Percentiles rank a stretch among this genome's conserved stretches.
Evolutionary conservation across 768 basidiomycete genomes (phyloP).

Genomic region (Lactarius trivialis): DNA sequence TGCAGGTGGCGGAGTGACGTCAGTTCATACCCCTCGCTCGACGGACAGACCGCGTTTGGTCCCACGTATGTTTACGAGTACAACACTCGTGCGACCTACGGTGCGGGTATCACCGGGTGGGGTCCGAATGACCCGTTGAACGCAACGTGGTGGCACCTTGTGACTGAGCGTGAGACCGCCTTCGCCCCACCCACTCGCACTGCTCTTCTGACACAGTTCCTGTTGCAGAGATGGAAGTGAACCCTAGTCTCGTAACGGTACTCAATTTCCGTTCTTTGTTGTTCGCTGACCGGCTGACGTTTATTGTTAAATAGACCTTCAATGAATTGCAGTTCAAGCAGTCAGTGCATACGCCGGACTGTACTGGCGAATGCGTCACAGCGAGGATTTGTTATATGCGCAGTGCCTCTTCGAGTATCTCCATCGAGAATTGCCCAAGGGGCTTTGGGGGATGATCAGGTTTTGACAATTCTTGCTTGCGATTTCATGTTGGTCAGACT

Average conservation of each 20-base stretch:
- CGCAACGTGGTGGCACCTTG: conserved; percentile 77
- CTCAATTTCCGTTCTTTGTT: conserved; percentile 4
- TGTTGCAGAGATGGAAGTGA: conserved; percentile 49
- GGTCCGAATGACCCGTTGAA: conserved; percentile 60
- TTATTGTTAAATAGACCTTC: conserved; percentile 42
- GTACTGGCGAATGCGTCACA: conserved; percentile 51
- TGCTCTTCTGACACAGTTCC: neutral
- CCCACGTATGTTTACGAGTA: conserved; percentile 63
- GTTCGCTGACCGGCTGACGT: neutral
- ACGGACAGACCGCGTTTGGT: conserved; percentile 47
- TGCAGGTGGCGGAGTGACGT: conserved; percentile 62
- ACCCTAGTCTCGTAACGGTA: conserved; percentile 54
- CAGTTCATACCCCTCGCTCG: conserved; percentile 49
- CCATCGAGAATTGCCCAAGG: conserved; percentile 46
- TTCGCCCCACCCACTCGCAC: neutral
- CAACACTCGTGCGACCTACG: conserved; percentile 62
- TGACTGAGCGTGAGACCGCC: conserved; percentile 55
- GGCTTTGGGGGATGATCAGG: conserved; percentile 47
- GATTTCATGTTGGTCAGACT: neutral
- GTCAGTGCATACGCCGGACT: conserved; percentile 47
- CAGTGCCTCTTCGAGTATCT: conserved; percentile 62
- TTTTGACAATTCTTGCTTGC: neutral
- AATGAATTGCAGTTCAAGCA: conserved; percentile 67
- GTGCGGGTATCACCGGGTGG: conserved; percentile 52
- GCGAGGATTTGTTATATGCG: conserved; percentile 77